Evolutionary conservation across 2,329 filamentous ascomycete species (phyloP), one percentile per base, ranked within the genome.

Genomic region (Tolypocladium endophyticum): DNA sequence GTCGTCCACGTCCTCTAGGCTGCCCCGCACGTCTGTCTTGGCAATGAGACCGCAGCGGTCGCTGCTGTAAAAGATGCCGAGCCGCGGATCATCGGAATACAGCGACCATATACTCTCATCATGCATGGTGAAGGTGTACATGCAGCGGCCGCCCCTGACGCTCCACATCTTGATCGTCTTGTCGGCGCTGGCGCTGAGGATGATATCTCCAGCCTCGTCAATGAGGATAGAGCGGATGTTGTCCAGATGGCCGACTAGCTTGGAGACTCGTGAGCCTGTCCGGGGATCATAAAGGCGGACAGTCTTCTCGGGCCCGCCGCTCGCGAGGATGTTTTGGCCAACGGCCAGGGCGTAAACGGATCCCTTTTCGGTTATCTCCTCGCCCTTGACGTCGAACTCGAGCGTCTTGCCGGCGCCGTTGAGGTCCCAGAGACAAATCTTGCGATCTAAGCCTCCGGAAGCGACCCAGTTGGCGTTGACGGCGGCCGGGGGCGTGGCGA

Each of bases 91-190:
- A 58, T 93, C 87, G 0, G 94, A 97, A 73, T 89, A 96, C 28
- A 99, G 80, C 1, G 91, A 95, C 94, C 94, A 99, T 28, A 99
- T 90, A 71, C 92, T 97, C 70, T 96, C 92, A 70, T 96, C 96
- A 76, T 99, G 94, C 94, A 99, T 99, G 59, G 92, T 97, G 67
- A 99, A 83, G 0, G 94, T 99, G 74, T 97, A 91, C 88, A 97
- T 93, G 79, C 94, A 99, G 66, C 94, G 84, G 59, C 94, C 94
- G 28, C 92, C 93, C 14, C 90, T 94, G 66, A 97, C 87, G 65
- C 92, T 97, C 94, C 94, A 99, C 60, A 97, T 86, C 77, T 99
- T 99, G 77, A 99, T 88, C 0, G 94, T 97, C 75, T 96, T 92
- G 72, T 99, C 94, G 1, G 93, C 93, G 66, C 92, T 96, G 18